Base-by-base conservation (phyloP, 148 eudicot species). In the Gaultheria prostrata region DNA sequence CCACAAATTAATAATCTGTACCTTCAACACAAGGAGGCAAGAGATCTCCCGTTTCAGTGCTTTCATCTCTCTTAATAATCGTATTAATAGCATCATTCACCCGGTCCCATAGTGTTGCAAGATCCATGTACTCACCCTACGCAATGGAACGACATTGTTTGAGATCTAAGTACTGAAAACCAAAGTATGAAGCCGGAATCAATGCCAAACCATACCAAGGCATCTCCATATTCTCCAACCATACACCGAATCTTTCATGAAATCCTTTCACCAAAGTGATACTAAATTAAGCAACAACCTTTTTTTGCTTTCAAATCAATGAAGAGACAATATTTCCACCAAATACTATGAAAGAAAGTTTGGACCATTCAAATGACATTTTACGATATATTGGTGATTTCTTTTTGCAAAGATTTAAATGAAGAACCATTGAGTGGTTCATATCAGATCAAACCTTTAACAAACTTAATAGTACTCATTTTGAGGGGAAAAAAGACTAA, bases 1-100 rank as follows among this genome's bases (percentile, higher is more conserved):
- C 35, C 39, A 78, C 81, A 71, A 80, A 65, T 15, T 33, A 8
- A 48, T 53, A 78, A 74, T 72, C 39, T 8, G 26, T 90, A 94
- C 99, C 99, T 94, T 96, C 99, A 87, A 96, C 93, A 86, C 99
- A 96, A 35, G 98, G 99, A 81, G 95, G 99, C 87, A 96, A 84
- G 85, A 85, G 88, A 80, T 91, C 91, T 75, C 94, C 98, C 10
- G 92, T 91, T 86, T 96, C 99, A 9, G 92, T 81, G 83, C 87
- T 89, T 87, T 96, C 93, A 84, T 96, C 99, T 87, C 91, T 91
- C 86, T 98, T 85, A 81, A 96, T 96, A 6, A 96, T 96, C 17
- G 97, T 96, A 78, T 94, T 89, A 87, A 96, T 82, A 21, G 98
- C 99, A 79, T 96, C 99, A 86, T 93, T 96, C 24, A 93, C 85